Percentiles rank a stretch among this genome's conserved stretches.
phyloP scores from a whole-genome alignment of 208 protist genomes.

The Acanthamoeba castellanii region DNA sequence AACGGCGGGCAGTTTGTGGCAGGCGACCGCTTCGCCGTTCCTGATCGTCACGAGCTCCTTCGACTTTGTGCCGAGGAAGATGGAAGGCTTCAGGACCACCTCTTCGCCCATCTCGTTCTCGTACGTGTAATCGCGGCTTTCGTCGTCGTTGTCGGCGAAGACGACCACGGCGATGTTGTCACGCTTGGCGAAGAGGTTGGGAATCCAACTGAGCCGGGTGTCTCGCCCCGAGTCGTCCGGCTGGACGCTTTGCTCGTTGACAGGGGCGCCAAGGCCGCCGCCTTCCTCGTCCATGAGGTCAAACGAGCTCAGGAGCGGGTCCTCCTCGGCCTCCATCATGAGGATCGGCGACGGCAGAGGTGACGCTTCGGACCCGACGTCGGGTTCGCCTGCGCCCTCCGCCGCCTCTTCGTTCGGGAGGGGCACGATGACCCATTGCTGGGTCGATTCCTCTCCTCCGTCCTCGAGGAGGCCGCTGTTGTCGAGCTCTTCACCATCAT shows the following conservation, averaged over 20 bases:
- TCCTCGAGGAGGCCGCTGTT: neutral
- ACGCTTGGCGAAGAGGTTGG: neutral
- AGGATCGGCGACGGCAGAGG: slow-evolving; percentile 42
- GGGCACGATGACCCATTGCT: neutral
- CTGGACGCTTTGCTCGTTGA: neutral
- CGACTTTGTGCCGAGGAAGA: slow-evolving; percentile 16
- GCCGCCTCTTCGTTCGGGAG: neutral
- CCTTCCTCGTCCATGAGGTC: slow-evolving; percentile 26
- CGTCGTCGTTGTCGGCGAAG: neutral
- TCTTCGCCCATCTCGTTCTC: neutral
- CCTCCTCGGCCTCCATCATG: neutral
- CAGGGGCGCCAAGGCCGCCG: neutral
- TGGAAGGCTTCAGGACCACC: neutral
- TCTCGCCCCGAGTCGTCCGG: too few relatives aligned
- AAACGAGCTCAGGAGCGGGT: neutral
- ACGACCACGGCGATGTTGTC: neutral
- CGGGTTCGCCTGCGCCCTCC: neutral
- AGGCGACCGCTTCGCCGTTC: neutral
- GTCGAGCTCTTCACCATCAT: neutral
- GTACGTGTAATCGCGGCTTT: neutral
- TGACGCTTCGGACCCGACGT: neutral
- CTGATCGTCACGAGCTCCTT: slow-evolving; percentile 5
- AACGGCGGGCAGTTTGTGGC: neutral
- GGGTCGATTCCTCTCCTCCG: neutral
- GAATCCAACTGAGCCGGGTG: neutral